Evolutionary conservation across 345 rosid genomes (phyloP).

Genomic region (Combretum micranthum): DNA sequence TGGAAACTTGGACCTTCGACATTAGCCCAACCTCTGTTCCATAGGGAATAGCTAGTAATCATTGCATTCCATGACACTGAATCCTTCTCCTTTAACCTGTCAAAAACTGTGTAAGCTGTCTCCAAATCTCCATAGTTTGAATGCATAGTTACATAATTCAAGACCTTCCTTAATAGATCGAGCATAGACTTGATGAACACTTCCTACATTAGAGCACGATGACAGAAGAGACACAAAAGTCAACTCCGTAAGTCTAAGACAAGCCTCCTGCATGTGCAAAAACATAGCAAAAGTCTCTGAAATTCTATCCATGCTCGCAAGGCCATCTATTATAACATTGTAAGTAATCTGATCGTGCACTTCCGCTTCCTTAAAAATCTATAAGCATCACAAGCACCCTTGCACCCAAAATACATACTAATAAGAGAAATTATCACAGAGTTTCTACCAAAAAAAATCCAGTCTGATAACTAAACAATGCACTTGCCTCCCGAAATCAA

Average conservation of each 20-base stretch:
- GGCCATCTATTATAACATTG: constrained; percentile 69
- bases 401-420: constrained; percentile 55
- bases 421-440: constrained; percentile 63
- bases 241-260: constrained; percentile 47
- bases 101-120: constrained; percentile 32
- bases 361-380: constrained; percentile 41
- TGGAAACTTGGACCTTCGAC: constrained; percentile 47
- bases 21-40: constrained; percentile 36
- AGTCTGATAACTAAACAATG: constrained; percentile 49
- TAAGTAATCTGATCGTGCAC: constrained; percentile 47
- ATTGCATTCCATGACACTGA: no score
- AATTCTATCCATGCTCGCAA: constrained; percentile 29
- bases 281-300: constrained; percentile 36
- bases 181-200: constrained; percentile 45
- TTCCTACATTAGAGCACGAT: constrained; percentile 24
- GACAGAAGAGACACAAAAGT: constrained; percentile 55
- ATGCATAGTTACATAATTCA: constrained; percentile 50
- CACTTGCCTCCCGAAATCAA: constrained; percentile 54
- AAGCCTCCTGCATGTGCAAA: constrained; percentile 36
- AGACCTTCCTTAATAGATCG: constrained; percentile 48
- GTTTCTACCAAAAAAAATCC: constrained; percentile 34
- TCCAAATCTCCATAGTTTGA: constrained; percentile 30
- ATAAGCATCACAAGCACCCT: constrained; percentile 25
- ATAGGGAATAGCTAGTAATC: constrained; percentile 52
- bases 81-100: no score